phyloP scores from a whole-genome alignment of 371 early-diverging fungal genomes.

The Mucor velutinosus region DNA sequence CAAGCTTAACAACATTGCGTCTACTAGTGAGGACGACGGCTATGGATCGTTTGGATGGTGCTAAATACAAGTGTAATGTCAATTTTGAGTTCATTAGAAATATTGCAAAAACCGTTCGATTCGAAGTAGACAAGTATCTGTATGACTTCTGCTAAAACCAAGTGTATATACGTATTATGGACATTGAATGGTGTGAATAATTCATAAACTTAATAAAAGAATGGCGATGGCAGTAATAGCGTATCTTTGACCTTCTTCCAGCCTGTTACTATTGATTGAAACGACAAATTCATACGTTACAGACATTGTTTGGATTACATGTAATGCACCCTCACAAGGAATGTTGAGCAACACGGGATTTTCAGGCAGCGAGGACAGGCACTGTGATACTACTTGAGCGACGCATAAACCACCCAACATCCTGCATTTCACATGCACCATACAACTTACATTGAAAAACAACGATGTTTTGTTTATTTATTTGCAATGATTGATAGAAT shows the following conservation, averaged over 20 bases:
- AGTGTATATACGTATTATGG: no score
- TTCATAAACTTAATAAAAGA: no score
- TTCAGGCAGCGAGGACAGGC: no score
- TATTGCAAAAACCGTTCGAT: slow-evolving; percentile 71
- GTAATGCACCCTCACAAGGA: no score
- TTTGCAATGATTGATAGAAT: neutral
- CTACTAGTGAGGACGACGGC: slow-evolving; percentile 70
- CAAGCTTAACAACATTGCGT: slow-evolving; percentile 74
- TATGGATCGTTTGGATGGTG: slow-evolving; percentile 75
- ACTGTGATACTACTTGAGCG: no score
- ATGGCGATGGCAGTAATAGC: no score
- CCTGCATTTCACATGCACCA: neutral
- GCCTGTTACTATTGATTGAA: no score
- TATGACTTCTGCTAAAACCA: slow-evolving; percentile 62
- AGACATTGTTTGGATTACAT: no score
- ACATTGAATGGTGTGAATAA: no score
- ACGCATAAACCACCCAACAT: neutral
- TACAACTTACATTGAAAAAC: neutral
- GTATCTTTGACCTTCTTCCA: no score
- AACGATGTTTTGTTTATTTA: neutral
- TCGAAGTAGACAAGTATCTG: slow-evolving; percentile 84
- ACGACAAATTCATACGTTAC: no score
- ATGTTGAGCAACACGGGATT: no score
- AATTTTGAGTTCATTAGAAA: slow-evolving; percentile 72
- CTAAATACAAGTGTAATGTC: slow-evolving; percentile 87